These are phyloP conservation scores for Cladosporium austrohemisphaericum DNA, from an alignment of 2,329 filamentous ascomycete genomes.

Conservation along the genomic window DNA sequence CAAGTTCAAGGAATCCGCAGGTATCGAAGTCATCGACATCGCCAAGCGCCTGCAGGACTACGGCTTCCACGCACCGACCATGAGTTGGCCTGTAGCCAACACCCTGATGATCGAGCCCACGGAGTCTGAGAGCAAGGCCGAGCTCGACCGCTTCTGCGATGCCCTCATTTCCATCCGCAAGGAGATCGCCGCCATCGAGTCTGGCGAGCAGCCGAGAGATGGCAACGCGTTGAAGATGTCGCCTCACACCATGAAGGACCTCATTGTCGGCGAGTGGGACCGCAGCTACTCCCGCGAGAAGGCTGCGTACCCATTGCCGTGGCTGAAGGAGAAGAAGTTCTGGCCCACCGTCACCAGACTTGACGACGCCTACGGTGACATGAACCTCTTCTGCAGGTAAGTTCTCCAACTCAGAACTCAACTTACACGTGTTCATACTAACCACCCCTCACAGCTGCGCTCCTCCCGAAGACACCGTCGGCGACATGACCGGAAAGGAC, in stretches of 20 bases:
- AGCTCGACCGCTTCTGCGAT: constrained; percentile 90
- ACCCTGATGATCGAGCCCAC: constrained; percentile 98
- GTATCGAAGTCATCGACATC: constrained; percentile 88
- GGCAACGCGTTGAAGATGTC: constrained; percentile 85
- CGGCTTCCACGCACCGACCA: constrained; percentile 94
- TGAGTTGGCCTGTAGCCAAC: constrained; percentile 93
- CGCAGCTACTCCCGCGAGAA: constrained; percentile 75
- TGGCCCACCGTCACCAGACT: constrained; percentile 86
- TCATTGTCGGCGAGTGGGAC: constrained; percentile 74
- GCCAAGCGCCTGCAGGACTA: constrained; percentile 97
- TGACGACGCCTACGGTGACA: constrained; percentile 85
- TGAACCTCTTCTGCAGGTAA: constrained; percentile 84
- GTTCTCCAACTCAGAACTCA: constrained; percentile 1
- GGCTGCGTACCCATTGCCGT: constrained; percentile 82
- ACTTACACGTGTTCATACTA: not conserved
- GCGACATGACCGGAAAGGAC: constrained; percentile 33
- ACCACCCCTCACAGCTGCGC: constrained; percentile 53
- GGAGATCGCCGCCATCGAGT: constrained; percentile 81
- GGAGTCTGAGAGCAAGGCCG: constrained; percentile 85
- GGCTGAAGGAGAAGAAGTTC: constrained; percentile 92
- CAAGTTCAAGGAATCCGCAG: constrained; percentile 75
- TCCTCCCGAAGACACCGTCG: constrained; percentile 62
- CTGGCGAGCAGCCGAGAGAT: constrained; percentile 68
- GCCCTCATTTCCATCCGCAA: constrained; percentile 80
- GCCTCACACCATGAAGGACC: constrained; percentile 78